phyloP scores from a whole-genome alignment of 1,139 yeast species.

The Entelexis sorbosivorans region DNA sequence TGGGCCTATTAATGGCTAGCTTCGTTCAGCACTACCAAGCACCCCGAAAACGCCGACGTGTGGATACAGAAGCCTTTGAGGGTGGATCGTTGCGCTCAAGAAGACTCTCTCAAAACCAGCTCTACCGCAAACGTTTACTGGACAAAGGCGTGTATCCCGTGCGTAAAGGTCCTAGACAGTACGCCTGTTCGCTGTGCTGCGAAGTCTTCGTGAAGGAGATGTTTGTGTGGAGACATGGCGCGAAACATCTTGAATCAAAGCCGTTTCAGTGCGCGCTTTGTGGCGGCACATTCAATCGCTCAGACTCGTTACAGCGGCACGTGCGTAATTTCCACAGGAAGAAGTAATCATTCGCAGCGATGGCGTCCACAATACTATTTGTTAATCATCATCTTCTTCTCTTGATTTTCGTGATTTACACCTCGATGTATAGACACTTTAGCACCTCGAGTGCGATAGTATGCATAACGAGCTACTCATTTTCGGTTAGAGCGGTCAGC shows the following conservation, averaged over 20 bases:
- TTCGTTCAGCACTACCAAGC: background rate
- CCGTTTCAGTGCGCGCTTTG: conserved; percentile 16
- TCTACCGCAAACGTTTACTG: conserved; percentile 8
- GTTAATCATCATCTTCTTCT: too few relatives aligned
- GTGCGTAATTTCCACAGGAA: conserved; percentile 11
- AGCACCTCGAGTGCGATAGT: too few relatives aligned
- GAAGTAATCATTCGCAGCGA: background rate
- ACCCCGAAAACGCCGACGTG: background rate
- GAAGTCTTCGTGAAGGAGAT: conserved; percentile 14
- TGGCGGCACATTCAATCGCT: conserved; percentile 10
- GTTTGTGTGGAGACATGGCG: conserved; percentile 20
- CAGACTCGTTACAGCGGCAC: conserved; percentile 18
- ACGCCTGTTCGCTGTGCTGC: conserved; percentile 12
- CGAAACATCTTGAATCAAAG: conserved; percentile 13
- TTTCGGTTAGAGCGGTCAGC: too few relatives aligned
- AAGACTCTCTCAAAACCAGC: conserved; percentile 13
- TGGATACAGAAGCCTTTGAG: background rate
- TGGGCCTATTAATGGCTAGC: conserved; percentile 4
- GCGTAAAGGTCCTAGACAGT: background rate
- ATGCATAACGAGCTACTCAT: too few relatives aligned
- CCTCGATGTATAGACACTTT: too few relatives aligned
- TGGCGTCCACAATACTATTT: too few relatives aligned
- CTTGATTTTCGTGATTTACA: too few relatives aligned
- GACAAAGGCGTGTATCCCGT: conserved; percentile 12
- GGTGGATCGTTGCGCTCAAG: conserved; percentile 22